Conservation (phyloP, 2,329 filamentous ascomycete genomes). For the Periconia sp. region DNA sequence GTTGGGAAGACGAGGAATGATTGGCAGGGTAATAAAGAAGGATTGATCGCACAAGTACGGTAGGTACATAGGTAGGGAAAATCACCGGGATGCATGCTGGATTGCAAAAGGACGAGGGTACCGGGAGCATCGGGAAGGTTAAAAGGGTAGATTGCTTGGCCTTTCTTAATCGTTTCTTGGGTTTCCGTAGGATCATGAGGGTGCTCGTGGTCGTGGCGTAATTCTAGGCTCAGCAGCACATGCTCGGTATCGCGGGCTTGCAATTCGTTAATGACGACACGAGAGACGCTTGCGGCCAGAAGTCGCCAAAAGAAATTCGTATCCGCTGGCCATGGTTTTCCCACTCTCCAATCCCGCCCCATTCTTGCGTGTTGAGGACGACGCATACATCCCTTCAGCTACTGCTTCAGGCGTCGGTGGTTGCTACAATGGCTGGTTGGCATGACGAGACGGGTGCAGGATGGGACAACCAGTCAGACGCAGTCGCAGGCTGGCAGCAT, state of each 20-base stretch:
- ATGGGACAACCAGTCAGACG: not conserved
- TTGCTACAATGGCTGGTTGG: too few relatives aligned
- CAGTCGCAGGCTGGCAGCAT: not conserved
- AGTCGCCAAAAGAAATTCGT: constrained; percentile 3
- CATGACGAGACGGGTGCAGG: too few relatives aligned
- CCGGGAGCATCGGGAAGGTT: constrained; percentile 14
- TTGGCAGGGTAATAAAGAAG: not conserved
- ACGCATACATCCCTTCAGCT: too few relatives aligned
- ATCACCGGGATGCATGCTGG: constrained; percentile 8
- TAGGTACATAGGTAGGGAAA: not conserved
- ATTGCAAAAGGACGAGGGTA: not conserved
- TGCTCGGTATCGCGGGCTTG: not conserved
- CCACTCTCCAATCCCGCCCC: not conserved
- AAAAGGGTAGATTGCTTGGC: constrained; percentile 31
- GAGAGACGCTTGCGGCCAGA: constrained; percentile 1
- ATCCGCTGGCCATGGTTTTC: constrained; percentile 10
- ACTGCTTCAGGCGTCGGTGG: too few relatives aligned
- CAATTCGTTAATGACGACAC: not conserved
- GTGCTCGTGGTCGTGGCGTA: not conserved
- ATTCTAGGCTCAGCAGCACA: not conserved
- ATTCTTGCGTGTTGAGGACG: not conserved
- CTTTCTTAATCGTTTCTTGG: constrained; percentile 33
- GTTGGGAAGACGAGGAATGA: too few relatives aligned
- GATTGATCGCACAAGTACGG: not conserved
- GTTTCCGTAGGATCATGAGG: constrained; percentile 5